Base-by-base conservation (phyloP, 176 grass and related monocot genomes). In the Leersia perrieri region DNA sequence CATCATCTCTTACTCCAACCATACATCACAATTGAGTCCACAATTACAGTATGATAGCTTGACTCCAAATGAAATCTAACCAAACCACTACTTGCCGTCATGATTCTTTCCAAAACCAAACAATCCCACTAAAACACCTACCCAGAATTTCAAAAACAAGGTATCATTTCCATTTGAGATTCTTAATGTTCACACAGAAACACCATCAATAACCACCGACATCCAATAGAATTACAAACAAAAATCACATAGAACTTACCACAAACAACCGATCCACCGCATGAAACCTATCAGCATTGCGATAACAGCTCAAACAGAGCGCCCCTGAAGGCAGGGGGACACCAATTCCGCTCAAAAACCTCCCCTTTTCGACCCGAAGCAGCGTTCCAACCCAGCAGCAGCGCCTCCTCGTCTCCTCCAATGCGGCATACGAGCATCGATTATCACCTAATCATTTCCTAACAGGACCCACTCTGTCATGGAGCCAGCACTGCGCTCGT, bases 231-330 rank as follows among this genome's bases (percentile, higher is more conserved):
- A 15, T 3, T 11, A 20, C 28, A 33, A 51, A 73, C 9, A 73
- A 73, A 73, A 73, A 27, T 9, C 18, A n/a, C 9, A 53, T 6
- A 73, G 16, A 73, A 32, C 42, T 33, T 29, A 12, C 44, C 44
- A 73, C 9, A 8, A 53, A 51, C 4, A 58, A 11, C 70, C 20
- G 22, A 73, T 32, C 27, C 41, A 20, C 45, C 3, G 9, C 55
- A 72, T 4, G 33, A 55, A 72, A 85, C 20, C 14, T 12, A 73
- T 8, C 25, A 22, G 41, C 68, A 85, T 85, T 79, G 40, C 7
- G 3, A 65, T 2, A 18, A 12, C 0, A 0, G 14, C 16, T 18
- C 23, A 66, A 53, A 65, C 0, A 3, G 79, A 57, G 68, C 9
- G 51, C 72, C 73, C 57, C 39, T 65, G 18, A 1, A 32, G 58